phyloP scores from a whole-genome alignment of 2,329 filamentous ascomycete genomes.

The Cladophialophora yegresii region DNA sequence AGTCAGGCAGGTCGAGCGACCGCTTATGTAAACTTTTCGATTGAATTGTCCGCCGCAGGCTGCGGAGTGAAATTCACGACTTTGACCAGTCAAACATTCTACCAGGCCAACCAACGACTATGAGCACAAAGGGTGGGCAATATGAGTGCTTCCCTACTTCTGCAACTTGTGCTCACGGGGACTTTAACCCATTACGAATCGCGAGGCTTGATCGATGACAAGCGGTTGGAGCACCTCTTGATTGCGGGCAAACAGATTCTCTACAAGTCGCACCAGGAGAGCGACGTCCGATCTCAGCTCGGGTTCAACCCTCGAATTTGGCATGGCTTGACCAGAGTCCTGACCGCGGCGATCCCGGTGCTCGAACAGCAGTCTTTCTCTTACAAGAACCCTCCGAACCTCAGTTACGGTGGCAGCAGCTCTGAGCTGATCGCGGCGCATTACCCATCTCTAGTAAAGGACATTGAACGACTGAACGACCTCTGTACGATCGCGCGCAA shows the following conservation, averaged over 20 bases:
- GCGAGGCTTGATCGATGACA: slow-evolving; percentile 61
- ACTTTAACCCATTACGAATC: slow-evolving; percentile 62
- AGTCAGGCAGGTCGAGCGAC: background rate
- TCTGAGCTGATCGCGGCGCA: slow-evolving; percentile 64
- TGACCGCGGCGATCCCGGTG: slow-evolving; percentile 62
- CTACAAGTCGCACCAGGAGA: slow-evolving; percentile 59
- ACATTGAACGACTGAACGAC: slow-evolving; percentile 64
- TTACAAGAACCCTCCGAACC: slow-evolving; percentile 56
- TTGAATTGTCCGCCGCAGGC: background rate
- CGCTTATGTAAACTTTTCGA: background rate
- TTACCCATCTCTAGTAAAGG: slow-evolving; percentile 60
- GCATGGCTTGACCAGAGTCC: slow-evolving; percentile 59
- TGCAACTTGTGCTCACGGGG: slow-evolving; percentile 52
- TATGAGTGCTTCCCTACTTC: slow-evolving; percentile 41
- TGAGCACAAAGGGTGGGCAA: slow-evolving; percentile 17
- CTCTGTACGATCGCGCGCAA: slow-evolving; percentile 64
- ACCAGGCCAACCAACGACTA: slow-evolving; percentile 13
- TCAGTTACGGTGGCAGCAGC: slow-evolving; percentile 25
- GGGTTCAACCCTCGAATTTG: slow-evolving; percentile 60
- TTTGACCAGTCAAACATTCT: background rate
- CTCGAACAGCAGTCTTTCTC: slow-evolving; percentile 64
- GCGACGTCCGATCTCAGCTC: slow-evolving; percentile 59
- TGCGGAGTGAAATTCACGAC: slow-evolving; percentile 14
- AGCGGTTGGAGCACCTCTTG: slow-evolving; percentile 59
- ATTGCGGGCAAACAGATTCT: slow-evolving; percentile 62